phyloP scores from a whole-genome alignment of 83 land plant species.

The Thuja plicata region DNA sequence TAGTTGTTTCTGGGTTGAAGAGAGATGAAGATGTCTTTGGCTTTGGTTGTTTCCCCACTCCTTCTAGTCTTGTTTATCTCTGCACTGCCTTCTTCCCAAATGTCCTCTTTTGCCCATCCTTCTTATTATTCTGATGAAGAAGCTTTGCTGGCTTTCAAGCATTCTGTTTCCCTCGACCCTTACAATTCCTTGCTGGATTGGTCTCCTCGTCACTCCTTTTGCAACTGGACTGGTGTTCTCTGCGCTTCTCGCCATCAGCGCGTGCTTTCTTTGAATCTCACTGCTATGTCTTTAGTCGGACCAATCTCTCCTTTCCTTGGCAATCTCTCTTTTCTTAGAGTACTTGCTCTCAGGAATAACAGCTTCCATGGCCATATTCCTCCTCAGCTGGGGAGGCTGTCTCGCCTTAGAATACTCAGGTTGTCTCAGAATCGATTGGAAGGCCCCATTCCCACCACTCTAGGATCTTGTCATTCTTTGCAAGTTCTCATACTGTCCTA shows the following conservation, averaged over 20 bases:
- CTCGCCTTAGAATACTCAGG: background rate
- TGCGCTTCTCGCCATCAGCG: background rate
- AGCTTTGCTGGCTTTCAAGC: background rate
- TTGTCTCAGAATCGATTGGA: background rate
- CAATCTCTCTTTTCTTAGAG: conserved; percentile 10
- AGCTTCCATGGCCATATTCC: background rate
- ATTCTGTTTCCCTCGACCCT: background rate
- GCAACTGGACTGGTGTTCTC: conserved; percentile 15
- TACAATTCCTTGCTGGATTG: background rate
- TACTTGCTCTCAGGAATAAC: background rate
- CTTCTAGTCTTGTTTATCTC: no score
- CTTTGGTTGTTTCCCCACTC: no score
- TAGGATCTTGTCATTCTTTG: background rate
- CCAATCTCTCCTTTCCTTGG: conserved; percentile 2
- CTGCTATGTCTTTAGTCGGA: background rate
- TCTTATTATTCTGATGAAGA: background rate
- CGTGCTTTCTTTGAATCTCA: background rate
- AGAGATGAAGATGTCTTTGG: no score
- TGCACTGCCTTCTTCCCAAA: no score
- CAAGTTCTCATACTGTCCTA: background rate
- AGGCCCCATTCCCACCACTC: background rate
- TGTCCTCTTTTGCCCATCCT: no score
- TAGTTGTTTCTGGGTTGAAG: no score
- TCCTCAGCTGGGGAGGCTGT: background rate
- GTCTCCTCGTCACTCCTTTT: background rate